Conservation (phyloP, 169 alveolate species). For the Cryptosporidium canis region DNA sequence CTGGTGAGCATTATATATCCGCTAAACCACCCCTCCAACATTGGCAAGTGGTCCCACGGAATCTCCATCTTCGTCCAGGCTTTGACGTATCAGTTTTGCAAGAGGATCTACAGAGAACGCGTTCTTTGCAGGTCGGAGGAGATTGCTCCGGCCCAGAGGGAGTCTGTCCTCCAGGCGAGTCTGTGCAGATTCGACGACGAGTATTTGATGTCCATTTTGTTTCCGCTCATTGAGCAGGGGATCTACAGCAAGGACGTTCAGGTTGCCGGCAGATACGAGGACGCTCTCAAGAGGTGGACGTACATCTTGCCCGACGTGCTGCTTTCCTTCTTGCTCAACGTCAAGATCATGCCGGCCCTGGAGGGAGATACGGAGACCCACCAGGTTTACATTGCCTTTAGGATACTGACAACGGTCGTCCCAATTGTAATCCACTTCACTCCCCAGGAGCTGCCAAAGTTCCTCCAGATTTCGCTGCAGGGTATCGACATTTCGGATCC, state of each 20-base stretch:
- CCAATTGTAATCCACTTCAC: conserved; percentile 58
- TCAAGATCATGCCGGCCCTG: conserved; percentile 52
- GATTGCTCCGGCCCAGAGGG: background rate
- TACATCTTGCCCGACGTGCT: conserved; percentile 50
- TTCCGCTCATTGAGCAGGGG: conserved; percentile 69
- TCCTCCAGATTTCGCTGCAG: conserved; percentile 30
- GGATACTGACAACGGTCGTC: conserved; percentile 36
- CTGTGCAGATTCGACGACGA: conserved; percentile 69
- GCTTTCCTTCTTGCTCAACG: conserved; percentile 15
- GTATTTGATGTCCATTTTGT: conserved; percentile 14
- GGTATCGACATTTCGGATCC: conserved; percentile 71
- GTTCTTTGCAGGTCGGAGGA: background rate
- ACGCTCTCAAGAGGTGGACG: conserved; percentile 62
- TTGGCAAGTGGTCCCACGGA: conserved; percentile 63
- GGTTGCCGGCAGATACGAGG: conserved; percentile 50
- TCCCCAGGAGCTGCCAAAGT: conserved; percentile 41
- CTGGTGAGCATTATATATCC: conserved; percentile 20
- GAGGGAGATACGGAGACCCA: conserved; percentile 50
- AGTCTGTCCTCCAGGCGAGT: background rate
- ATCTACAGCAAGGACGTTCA: conserved; percentile 57
- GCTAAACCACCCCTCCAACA: conserved; percentile 45
- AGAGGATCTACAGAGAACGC: conserved; percentile 58
- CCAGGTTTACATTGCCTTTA: conserved; percentile 53
- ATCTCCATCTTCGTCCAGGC: conserved; percentile 58
- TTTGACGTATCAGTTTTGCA: conserved; percentile 64